phyloP scores from a whole-genome alignment of 1,284 basidiomycete species.

The Xerocomus minutiporus region DNA sequence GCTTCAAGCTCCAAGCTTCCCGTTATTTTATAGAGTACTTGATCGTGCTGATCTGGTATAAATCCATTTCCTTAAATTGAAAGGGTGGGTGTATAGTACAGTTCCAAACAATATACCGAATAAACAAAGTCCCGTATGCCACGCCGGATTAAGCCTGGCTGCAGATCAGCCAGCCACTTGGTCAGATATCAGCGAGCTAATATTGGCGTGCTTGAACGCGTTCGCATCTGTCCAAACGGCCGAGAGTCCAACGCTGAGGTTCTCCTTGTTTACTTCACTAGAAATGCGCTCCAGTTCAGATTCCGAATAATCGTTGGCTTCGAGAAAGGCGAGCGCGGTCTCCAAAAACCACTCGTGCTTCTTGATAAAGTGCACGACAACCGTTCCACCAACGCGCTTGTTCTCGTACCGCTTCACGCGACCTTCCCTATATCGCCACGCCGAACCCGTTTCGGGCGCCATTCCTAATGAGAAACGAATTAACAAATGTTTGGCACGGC shows the following conservation, averaged over 20 bases:
- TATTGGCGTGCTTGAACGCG: constrained; percentile 17
- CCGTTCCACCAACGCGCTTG: constrained; percentile 81
- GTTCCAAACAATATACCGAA: constrained; percentile 17
- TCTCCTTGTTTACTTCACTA: constrained; percentile 3
- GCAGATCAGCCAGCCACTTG: background rate
- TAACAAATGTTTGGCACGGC: background rate
- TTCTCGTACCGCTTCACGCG: constrained; percentile 61
- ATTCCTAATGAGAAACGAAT: constrained; percentile 38
- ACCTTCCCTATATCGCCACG: constrained; percentile 71
- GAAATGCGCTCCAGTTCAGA: constrained; percentile 22
- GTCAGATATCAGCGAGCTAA: constrained; percentile 8
- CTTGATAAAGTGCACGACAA: constrained; percentile 97
- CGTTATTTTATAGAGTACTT: background rate
- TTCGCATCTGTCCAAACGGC: constrained; percentile 30
- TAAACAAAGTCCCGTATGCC: constrained; percentile 14
- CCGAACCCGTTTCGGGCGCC: constrained; percentile 51
- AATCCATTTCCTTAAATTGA: constrained; percentile 3
- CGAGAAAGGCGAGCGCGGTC: constrained; percentile 83
- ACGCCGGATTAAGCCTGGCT: background rate
- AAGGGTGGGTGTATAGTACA: constrained; percentile 9
- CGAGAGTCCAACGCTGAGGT: constrained; percentile 20
- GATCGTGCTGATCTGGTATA: constrained; percentile 4
- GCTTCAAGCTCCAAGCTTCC: background rate
- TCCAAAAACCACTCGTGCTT: constrained; percentile 95
- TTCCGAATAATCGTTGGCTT: constrained; percentile 59